Percentiles rank a stretch among this genome's conserved stretches.
These are phyloP conservation scores for Plasmodium sp. DNA, from an alignment of 169 alveolate species.

Conservation along the genomic window DNA sequence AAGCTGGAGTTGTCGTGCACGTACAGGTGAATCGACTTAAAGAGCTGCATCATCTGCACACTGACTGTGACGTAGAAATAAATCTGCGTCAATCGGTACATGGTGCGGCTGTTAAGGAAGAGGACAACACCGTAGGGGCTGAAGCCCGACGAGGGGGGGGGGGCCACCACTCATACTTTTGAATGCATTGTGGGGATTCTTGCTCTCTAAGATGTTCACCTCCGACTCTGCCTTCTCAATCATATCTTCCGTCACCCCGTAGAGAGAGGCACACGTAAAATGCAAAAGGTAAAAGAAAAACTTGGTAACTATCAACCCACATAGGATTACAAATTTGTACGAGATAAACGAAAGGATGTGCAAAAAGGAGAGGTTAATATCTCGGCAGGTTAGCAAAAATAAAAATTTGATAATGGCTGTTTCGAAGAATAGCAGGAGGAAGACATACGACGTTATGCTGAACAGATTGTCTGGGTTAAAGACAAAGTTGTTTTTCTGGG, in stretches of 20 bases:
- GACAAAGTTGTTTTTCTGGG: constrained; percentile 27
- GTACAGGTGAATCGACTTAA: constrained; percentile 49
- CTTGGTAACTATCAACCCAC: constrained; percentile 52
- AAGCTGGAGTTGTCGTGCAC: constrained; percentile 57
- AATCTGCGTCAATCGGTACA: constrained; percentile 48
- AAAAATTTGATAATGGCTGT: constrained; percentile 28
- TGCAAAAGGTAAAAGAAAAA: constrained; percentile 8
- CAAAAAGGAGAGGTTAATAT: constrained; percentile 45
- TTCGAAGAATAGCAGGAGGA: constrained; percentile 38
- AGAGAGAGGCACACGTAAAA: constrained; percentile 16
- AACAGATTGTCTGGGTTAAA: constrained; percentile 55
- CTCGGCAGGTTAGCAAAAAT: constrained; percentile 34
- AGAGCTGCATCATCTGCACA: constrained; percentile 49
- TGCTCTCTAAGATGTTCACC: background rate
- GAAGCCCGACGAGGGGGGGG: background rate
- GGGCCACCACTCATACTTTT: constrained; percentile 6
- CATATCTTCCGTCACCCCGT: background rate
- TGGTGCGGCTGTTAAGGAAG: constrained; percentile 4
- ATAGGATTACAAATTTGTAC: constrained; percentile 50
- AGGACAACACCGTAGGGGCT: constrained; percentile 19
- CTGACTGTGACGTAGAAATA: constrained; percentile 39
- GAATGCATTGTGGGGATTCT: constrained; percentile 26
- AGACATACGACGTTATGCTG: constrained; percentile 45
- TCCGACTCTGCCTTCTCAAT: background rate
- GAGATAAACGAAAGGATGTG: constrained; percentile 49